A percentile compares a stretch with the other conserved stretches of the same genome.
Evolutionary conservation across 495 filamentous ascomycete species (phyloP).

Genomic region (Durotheca rogersii): DNA sequence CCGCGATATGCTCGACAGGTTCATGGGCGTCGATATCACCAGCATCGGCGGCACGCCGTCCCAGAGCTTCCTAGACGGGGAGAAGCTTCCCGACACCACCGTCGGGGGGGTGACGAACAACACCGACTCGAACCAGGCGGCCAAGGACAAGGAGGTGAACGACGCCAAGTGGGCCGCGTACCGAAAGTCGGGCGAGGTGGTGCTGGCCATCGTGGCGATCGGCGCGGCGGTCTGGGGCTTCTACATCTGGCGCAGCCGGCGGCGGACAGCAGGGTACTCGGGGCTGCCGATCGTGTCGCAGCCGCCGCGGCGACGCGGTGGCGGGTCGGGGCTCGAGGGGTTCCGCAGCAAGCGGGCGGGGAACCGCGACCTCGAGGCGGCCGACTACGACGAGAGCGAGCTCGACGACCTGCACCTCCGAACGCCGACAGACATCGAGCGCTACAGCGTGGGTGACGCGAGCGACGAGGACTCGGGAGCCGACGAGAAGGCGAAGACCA

Average conservation of each 20-base stretch:
- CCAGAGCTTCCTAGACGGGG: conserved; percentile 85
- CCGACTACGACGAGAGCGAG: conserved; percentile 87
- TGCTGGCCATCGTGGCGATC: conserved; percentile 80
- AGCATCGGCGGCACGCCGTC: conserved; percentile 83
- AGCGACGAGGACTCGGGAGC: conserved; percentile 53
- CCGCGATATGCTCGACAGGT: conserved; percentile 95
- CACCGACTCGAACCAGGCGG: conserved; percentile 73
- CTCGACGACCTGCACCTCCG: conserved; percentile 69
- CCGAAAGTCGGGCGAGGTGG: conserved; percentile 85
- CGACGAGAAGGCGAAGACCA: conserved; percentile 27
- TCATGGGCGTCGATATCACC: conserved; percentile 90
- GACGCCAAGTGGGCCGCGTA: conserved; percentile 92
- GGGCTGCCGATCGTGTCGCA: conserved; percentile 43
- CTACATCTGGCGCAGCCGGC: conserved; percentile 79
- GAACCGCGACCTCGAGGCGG: conserved; percentile 69
- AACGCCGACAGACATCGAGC: conserved; percentile 45
- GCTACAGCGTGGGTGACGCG: conserved; percentile 59
- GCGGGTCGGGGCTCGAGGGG: conserved; percentile 44
- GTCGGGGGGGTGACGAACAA: conserved; percentile 76
- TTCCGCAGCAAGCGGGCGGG: conserved; percentile 50
- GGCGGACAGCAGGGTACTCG: conserved; percentile 55
- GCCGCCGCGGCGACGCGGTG: too few relatives aligned
- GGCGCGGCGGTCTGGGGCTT: conserved; percentile 78
- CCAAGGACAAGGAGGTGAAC: conserved; percentile 70
- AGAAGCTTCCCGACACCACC: conserved; percentile 79